These are phyloP conservation scores for Oenanthe sinensis DNA, from an alignment of 129 eudicot species.

Conservation along the genomic window DNA sequence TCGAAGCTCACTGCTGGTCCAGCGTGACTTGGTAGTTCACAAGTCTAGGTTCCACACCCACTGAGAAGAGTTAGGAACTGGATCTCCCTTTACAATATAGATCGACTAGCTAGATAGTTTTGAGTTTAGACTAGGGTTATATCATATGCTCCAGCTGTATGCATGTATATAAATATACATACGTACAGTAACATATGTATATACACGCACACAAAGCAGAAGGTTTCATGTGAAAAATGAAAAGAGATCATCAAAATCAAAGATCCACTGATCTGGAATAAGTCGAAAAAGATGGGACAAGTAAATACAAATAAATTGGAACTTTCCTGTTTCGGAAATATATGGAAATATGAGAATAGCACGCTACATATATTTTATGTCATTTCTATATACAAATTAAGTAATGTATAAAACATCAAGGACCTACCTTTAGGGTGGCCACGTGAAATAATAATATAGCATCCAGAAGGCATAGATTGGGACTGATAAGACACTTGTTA, in stretches of 20 bases:
- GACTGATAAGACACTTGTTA: neutral
- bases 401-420: neutral
- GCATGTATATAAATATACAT: too few relatives aligned
- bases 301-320: neutral
- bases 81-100: too few relatives aligned
- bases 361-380: constrained; percentile 4
- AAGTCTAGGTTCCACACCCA: too few relatives aligned
- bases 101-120: too few relatives aligned
- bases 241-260: neutral
- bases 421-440: neutral
- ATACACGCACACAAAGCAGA: neutral
- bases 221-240: neutral
- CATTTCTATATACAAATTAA: neutral
- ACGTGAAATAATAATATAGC: neutral
- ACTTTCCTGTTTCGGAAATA: neutral
- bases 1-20: too few relatives aligned
- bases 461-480: neutral
- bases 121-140: too few relatives aligned
- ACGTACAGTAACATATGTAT: neutral
- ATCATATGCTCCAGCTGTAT: too few relatives aligned
- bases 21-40: too few relatives aligned
- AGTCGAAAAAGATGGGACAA: constrained; percentile 2
- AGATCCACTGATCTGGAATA: neutral
- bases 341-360: neutral
- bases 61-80: too few relatives aligned